phyloP scores from a whole-genome alignment of 179 eudicot genomes.

The Nepenthes alata region DNA sequence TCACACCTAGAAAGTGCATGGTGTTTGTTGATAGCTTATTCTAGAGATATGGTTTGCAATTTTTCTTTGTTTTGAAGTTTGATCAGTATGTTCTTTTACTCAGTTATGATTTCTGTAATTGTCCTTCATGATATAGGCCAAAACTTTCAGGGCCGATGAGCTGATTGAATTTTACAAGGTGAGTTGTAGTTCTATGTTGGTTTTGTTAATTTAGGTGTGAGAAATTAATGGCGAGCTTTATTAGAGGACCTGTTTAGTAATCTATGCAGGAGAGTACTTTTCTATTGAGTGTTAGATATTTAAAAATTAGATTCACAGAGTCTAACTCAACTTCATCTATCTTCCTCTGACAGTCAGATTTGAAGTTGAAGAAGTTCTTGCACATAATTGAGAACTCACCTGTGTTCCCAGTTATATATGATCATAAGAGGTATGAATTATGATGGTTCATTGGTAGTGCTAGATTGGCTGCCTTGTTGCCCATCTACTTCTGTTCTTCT shows the following conservation, averaged over 20 bases:
- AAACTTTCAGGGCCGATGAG: slow-evolving; percentile 72
- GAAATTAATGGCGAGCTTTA: background rate
- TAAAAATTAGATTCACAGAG: too few relatives aligned
- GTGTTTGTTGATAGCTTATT: background rate
- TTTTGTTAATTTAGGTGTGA: background rate
- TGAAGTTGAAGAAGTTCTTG: slow-evolving; percentile 92
- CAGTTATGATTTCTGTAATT: background rate
- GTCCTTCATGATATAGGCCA: slow-evolving; percentile 26
- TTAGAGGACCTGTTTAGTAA: background rate
- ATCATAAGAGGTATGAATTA: slow-evolving; percentile 49
- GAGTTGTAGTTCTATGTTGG: slow-evolving; percentile 6
- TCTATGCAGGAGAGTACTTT: too few relatives aligned
- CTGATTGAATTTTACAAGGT: slow-evolving; percentile 95
- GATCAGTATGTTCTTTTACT: background rate
- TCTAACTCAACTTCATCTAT: background rate
- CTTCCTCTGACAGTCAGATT: slow-evolving; percentile 57
- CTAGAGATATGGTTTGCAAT: background rate
- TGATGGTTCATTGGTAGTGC: slow-evolving; percentile 6
- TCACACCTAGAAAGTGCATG: too few relatives aligned
- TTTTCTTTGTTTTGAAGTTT: background rate
- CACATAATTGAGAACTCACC: slow-evolving; percentile 81
- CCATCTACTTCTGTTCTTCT: background rate
- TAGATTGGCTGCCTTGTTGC: slow-evolving; percentile 2
- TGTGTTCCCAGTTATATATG: slow-evolving; percentile 87
- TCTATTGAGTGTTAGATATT: too few relatives aligned